Conservation (phyloP, 768 basidiomycete species). For the Tulasnella sp. region DNA sequence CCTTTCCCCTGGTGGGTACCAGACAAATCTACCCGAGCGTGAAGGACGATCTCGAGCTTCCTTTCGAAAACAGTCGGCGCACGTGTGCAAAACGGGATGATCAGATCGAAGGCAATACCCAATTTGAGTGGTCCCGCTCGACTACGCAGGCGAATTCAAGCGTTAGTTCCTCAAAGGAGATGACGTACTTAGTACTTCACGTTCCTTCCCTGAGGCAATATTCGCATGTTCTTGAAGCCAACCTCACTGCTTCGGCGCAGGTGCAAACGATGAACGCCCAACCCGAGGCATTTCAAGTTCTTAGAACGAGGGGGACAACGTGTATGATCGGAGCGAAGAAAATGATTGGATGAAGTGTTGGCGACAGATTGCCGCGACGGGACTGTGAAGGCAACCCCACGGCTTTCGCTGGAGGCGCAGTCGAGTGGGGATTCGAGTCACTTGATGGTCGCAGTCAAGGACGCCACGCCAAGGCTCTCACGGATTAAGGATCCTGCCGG, state of each 20-base stretch:
- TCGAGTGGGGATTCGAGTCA: neutral
- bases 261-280: neutral
- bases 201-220: no score
- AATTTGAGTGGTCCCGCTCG: no score
- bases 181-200: neutral
- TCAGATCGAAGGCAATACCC: no score
- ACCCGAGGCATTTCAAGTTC: no score
- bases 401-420: neutral
- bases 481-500: neutral
- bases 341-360: neutral
- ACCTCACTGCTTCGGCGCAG: neutral
- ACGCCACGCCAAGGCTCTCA: neutral
- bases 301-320: neutral
- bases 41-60: no score
- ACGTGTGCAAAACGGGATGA: no score
- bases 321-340: neutral
- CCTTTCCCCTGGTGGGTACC: no score
- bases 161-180: no score
- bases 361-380: neutral
- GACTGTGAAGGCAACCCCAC: neutral
- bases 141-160: no score
- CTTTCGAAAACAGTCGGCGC: no score
- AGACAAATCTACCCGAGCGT: no score
- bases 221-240: no score
- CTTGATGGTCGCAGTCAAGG: neutral